Base-by-base conservation (phyloP, 139 green algal genomes). In the Coelastrella sp. region DNA sequence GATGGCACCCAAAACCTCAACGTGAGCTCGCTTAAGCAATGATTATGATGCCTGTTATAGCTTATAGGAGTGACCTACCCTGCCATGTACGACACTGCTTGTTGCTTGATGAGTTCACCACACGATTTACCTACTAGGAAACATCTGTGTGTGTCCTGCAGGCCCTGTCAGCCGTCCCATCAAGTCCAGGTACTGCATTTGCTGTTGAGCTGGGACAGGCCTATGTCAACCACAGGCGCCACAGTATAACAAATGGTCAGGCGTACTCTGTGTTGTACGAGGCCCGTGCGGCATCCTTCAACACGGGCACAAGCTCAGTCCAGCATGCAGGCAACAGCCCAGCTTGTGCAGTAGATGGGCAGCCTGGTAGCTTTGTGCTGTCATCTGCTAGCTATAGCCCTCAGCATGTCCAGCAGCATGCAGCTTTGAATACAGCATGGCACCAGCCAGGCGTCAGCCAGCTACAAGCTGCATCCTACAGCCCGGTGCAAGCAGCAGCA, bases 331-430 rank as follows among this genome's bases (percentile, higher is more conserved):
- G n/a, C n/a, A n/a, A n/a, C n/a, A n/a, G n/a, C n/a, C n/a, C n/a
- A n/a, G n/a, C n/a, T n/a, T n/a, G n/a, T 57, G 48, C 48, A 57
- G 53, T 21, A 32, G 53, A 64, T 64, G 53, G 53, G 4, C 17
- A 21, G 53, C 53, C 19, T 9, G 53, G 19, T 64, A 21, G 30
- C 53, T 32, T 64, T 5, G 53, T 64, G 19, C 30, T 32, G 6
- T 64, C 75, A 57, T 34, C 51, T 40, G 45, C 34, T 53, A 82
- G 75, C 75, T 82, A 82, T 38, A 82, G 75, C 25, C 75, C 53
- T 2, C 53, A 71, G 34, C 75, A 82, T 32, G 67, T 81, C 32
- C 48, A 67, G 73, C 48, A 51, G 5, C 17, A n/a, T 21, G 19
- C 19, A 32, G 30, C 17, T 27, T 64, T 64, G 23, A 43, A 27